These are phyloP conservation scores for Hsuehochloa calcarea DNA, from an alignment of 176 grass and related monocot species.

Conservation along the genomic window DNA sequence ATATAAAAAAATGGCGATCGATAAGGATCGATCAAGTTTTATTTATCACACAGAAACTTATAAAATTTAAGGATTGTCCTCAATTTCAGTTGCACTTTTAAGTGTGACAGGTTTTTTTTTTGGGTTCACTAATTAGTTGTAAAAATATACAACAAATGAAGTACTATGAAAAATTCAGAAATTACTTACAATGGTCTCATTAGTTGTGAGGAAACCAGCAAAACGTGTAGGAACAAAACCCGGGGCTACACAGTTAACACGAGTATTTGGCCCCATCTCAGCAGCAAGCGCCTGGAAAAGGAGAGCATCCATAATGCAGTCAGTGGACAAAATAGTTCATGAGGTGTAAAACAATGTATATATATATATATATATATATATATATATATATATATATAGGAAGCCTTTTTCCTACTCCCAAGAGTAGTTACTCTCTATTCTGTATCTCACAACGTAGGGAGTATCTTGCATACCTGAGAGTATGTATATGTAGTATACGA, in stretches of 20 bases:
- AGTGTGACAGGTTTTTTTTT: not conserved
- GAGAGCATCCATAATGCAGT: constrained; percentile 8
- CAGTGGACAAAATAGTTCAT: not conserved
- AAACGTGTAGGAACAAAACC: constrained; percentile 97
- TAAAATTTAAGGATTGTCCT: not conserved
- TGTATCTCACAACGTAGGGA: too few relatives aligned
- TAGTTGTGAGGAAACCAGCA: constrained; percentile 74
- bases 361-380: too few relatives aligned
- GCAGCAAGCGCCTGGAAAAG: constrained; percentile 72
- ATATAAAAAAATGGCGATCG: too few relatives aligned
- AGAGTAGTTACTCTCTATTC: too few relatives aligned
- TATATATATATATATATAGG: too few relatives aligned
- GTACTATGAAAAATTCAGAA: not conserved
- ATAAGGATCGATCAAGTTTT: not conserved
- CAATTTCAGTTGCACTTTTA: not conserved
- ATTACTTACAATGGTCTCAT: constrained; percentile 75
- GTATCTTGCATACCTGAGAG: too few relatives aligned
- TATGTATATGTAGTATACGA: too few relatives aligned
- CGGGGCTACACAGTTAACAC: constrained; percentile 97
- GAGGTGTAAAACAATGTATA: not conserved
- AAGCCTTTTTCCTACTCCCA: too few relatives aligned
- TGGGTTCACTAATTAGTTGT: not conserved
- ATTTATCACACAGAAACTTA: not conserved
- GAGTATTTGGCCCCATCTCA: constrained; percentile 86
- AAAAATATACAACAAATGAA: constrained; percentile 4